Evolutionary conservation across 1,139 yeast species (phyloP), one percentile per base, ranked within the genome.

Genomic region (Scheffersomyces titani): DNA sequence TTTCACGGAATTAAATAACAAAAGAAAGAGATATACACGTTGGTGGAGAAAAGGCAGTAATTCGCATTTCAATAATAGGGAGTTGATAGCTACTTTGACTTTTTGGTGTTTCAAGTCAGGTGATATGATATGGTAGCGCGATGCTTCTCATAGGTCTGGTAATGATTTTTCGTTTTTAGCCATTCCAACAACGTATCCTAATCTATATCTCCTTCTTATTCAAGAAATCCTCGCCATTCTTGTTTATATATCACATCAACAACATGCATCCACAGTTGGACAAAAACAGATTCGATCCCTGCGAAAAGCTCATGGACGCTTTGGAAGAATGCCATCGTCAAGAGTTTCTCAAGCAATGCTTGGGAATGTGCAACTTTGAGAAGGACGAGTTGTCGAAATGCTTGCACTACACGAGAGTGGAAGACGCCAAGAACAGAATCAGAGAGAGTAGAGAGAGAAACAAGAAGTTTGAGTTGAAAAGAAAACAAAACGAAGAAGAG

Each of bases 321-420:
- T 82, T 94, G 16, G 97, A 93, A 68, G 89, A 90, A 69, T 94
- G 99, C 70, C 98, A 93, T 68, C 81, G 86, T 59, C 84, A 82
- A 59, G 90, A 88, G 58, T 89, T 88, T 63, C 66, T 90, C 61
- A 82, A 85, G 65, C 86, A 90, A 68, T 87, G 91, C n/a, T 77
- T 91, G 63, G 98, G 98, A 47, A 78, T 85, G 62, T 94, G 99
- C 74, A 92, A 92, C 72, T 87, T 87, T 59, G 89, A 89, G 65
- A 92, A 92, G 68, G 91, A 90, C 60, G 93, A 90, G 58, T 79
- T 94, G 53, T 74, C 89, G 51, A 78, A 85, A 68, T 94, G 99
- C 73, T 79, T 94, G 49, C 96, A 92, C 67, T 85, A 84, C 58
- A 90, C 96, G 18, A 82, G 98, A 70, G 70, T 87, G 44, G 85